Conservation (phyloP, 2,329 filamentous ascomycete species). For the Chrysoporthe puriensis region DNA sequence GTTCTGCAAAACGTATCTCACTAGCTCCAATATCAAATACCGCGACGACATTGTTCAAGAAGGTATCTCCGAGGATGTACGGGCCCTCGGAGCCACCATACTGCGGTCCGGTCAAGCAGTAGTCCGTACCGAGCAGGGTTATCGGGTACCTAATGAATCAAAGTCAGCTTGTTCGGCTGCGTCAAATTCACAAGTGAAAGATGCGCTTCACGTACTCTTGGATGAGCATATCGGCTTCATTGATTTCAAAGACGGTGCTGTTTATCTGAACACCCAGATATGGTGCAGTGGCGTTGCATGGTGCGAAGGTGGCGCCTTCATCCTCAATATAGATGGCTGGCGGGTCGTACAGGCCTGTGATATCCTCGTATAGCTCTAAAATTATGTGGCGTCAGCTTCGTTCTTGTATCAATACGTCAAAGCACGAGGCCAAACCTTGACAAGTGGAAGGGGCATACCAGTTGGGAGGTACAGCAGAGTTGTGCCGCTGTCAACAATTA, state of each 20-base stretch:
- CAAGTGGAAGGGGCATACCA: constrained; percentile 25
- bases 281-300: constrained; percentile 36
- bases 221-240: constrained; percentile 20
- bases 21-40: constrained; percentile 25
- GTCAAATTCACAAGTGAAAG: neutral
- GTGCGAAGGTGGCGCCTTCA: constrained; percentile 33
- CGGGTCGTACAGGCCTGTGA: constrained; percentile 34
- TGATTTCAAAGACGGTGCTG: constrained; percentile 19
- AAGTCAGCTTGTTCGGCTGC: neutral
- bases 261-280: constrained; percentile 15
- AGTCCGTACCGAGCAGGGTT: neutral
- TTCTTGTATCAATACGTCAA: neutral
- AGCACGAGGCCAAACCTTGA: too few species aligned
- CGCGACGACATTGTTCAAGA: constrained; percentile 25
- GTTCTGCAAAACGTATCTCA: constrained; percentile 19
- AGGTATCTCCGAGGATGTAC: constrained; percentile 22
- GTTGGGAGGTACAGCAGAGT: constrained; percentile 34
- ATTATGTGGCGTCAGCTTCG: neutral
- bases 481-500: constrained; percentile 36
- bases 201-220: constrained; percentile 2
- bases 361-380: constrained; percentile 31
- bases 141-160: neutral
- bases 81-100: constrained; percentile 15
- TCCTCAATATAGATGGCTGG: constrained; percentile 31
- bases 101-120: constrained; percentile 16